Evolutionary conservation across 2,329 filamentous ascomycete genomes (phyloP).

Genomic region (Penicillium sp.): DNA sequence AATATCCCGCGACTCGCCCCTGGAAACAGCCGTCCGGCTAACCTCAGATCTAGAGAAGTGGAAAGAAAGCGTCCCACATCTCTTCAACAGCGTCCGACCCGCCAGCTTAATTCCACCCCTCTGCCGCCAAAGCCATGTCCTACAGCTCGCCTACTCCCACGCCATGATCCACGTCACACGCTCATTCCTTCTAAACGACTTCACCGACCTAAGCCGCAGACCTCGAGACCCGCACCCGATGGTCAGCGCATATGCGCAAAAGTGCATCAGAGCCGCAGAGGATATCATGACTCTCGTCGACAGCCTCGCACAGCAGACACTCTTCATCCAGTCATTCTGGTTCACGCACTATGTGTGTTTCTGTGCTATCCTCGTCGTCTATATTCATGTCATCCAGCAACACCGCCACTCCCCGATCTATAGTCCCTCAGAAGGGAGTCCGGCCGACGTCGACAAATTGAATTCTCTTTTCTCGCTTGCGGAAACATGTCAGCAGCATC

Average conservation of each 20-base stretch:
- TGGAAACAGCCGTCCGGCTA: slow-evolving; percentile 34
- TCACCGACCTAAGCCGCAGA: slow-evolving; percentile 33
- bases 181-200: slow-evolving; percentile 36
- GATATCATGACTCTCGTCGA: slow-evolving; percentile 38
- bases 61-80: slow-evolving; percentile 34
- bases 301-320: slow-evolving; percentile 33
- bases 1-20: slow-evolving; percentile 26
- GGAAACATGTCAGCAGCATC: slow-evolving; percentile 44
- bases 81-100: slow-evolving; percentile 36
- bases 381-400: slow-evolving; percentile 43
- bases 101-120: slow-evolving; percentile 38
- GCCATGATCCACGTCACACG: slow-evolving; percentile 39
- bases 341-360: slow-evolving; percentile 44
- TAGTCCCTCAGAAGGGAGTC: slow-evolving; percentile 19
- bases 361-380: slow-evolving; percentile 41
- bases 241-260: slow-evolving; percentile 37
- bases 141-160: slow-evolving; percentile 38
- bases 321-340: slow-evolving; percentile 41
- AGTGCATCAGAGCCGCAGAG: slow-evolving; percentile 44
- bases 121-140: slow-evolving; percentile 37
- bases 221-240: slow-evolving; percentile 28
- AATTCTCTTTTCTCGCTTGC: slow-evolving; percentile 41
- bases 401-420: slow-evolving; percentile 23
- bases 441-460: slow-evolving; percentile 20
- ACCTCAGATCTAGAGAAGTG: slow-evolving; percentile 35